Conservation (phyloP, 2,329 filamentous ascomycete genomes). For the Microdochium trichocladiopsis region DNA sequence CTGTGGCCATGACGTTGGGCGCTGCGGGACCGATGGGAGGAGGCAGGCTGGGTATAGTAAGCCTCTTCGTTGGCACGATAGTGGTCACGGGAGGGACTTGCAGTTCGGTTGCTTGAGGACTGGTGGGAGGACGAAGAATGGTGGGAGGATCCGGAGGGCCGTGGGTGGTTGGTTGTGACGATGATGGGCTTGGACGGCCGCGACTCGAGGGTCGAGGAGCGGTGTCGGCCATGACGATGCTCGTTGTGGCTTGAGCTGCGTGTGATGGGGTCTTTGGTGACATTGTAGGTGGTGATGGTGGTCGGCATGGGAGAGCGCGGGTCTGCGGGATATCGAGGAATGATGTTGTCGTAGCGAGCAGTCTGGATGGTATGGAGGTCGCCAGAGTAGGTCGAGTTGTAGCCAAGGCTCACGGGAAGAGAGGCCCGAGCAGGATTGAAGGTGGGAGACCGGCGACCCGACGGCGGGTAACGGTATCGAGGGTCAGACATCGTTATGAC, state of each 20-base stretch:
- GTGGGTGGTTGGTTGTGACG: conserved; percentile 44
- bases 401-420: conserved; percentile 42
- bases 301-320: conserved; percentile 24
- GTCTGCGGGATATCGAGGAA: conserved; percentile 25
- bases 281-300: conserved; percentile 49
- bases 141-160: conserved; percentile 27
- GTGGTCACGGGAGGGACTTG: conserved; percentile 44
- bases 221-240: conserved; percentile 35
- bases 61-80: conserved; percentile 45
- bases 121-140: conserved; percentile 20
- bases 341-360: conserved; percentile 22
- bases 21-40: conserved; percentile 45
- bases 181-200: conserved; percentile 45
- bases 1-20: conserved; percentile 28
- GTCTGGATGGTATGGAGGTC: conserved; percentile 48
- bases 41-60: conserved; percentile 52
- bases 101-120: conserved; percentile 23
- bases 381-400: conserved; percentile 41
- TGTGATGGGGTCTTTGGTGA: conserved; percentile 42
- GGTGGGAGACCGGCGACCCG: conserved; percentile 34
- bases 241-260: conserved; percentile 42
- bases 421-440: conserved; percentile 46
- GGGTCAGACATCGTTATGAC: conserved; percentile 35
- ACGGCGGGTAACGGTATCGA: conserved; percentile 31
- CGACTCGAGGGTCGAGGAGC: conserved; percentile 44